Evolutionary conservation across 352 stramenopile species (phyloP).

Genomic region (Phytopythium cucurbitacearum): DNA sequence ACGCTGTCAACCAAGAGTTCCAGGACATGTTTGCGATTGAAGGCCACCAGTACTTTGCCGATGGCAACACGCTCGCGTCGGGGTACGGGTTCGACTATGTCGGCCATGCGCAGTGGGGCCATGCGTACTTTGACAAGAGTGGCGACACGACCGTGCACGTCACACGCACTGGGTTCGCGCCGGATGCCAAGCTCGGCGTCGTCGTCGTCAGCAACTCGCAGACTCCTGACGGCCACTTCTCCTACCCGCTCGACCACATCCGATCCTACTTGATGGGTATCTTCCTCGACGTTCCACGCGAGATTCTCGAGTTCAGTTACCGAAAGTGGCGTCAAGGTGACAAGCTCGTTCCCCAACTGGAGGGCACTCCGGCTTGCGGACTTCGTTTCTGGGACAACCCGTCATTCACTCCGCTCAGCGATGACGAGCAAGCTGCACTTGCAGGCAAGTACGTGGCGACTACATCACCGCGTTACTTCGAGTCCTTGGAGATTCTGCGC

Average conservation of each 20-base stretch:
- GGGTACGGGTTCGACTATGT: constrained; percentile 69
- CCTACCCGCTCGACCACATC: constrained; percentile 51
- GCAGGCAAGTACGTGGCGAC: constrained; percentile 39
- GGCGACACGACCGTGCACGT: constrained; percentile 51
- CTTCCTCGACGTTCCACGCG: constrained; percentile 56
- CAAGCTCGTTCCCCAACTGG: constrained; percentile 19
- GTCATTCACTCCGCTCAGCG: constrained; percentile 17
- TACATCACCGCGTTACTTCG: constrained; percentile 33
- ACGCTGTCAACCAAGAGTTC: constrained; percentile 27
- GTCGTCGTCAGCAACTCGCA: constrained; percentile 63
- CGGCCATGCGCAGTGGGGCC: constrained; percentile 46
- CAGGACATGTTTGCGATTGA: constrained; percentile 28
- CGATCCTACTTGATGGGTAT: constrained; percentile 63
- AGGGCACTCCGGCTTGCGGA: constrained; percentile 32
- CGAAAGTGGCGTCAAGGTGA: constrained; percentile 28
- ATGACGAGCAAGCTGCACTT: constrained; percentile 20
- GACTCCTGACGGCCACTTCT: constrained; percentile 23
- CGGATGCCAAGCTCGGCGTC: constrained; percentile 41
- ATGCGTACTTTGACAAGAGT: constrained; percentile 67
- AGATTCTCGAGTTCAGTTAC: constrained; percentile 43
- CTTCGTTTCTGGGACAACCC: constrained; percentile 41
- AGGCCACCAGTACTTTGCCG: constrained; percentile 38
- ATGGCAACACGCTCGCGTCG: constrained; percentile 46
- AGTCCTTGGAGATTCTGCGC: constrained; percentile 20
- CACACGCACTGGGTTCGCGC: constrained; percentile 48